Percentiles rank a stretch among this genome's conserved stretches.
These are phyloP conservation scores for Aethionema arabicum DNA, from an alignment of 345 rosid genomes.

Conservation along the genomic window DNA sequence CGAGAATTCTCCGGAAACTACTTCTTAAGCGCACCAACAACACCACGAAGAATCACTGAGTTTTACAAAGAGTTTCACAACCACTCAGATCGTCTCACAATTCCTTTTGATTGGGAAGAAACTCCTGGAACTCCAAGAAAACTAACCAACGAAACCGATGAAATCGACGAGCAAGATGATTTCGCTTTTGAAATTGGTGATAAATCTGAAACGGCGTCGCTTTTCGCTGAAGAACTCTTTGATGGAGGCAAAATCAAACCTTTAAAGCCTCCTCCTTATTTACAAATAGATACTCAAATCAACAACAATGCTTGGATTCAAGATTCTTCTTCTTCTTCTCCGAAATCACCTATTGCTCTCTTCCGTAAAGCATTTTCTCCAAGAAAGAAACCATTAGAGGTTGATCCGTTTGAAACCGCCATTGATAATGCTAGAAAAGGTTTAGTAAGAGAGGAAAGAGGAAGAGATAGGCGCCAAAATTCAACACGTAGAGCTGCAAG, in stretches of 20 bases:
- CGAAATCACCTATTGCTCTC: constrained; percentile 52
- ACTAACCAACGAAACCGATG: neutral
- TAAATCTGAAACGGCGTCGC: constrained; percentile 40
- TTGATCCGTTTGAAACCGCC: constrained; percentile 47
- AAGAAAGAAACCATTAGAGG: constrained; percentile 38
- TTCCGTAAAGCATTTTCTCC: constrained; percentile 62
- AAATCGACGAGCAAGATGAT: constrained; percentile 31
- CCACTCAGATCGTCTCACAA: constrained; percentile 26
- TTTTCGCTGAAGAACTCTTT: constrained; percentile 70
- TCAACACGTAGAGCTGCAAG: constrained; percentile 55
- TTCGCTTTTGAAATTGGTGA: constrained; percentile 53
- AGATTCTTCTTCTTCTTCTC: constrained; percentile 44
- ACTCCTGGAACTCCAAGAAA: constrained; percentile 63
- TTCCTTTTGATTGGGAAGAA: constrained; percentile 69
- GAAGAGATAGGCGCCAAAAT: constrained; percentile 47
- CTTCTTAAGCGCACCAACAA: constrained; percentile 75
- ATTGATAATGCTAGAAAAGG: constrained; percentile 40
- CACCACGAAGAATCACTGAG: constrained; percentile 61
- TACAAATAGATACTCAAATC: constrained; percentile 36
- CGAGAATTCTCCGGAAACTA: constrained; percentile 46
- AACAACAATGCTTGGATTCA: constrained; percentile 38
- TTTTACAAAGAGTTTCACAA: constrained; percentile 45
- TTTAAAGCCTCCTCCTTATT: constrained; percentile 63
- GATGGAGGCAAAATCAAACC: constrained; percentile 73
- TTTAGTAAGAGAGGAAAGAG: constrained; percentile 43